A percentile compares a stretch with the other conserved stretches of the same genome.
Conservation (phyloP, 2,329 filamentous ascomycete genomes). For the Fusarium ramigenum region DNA sequence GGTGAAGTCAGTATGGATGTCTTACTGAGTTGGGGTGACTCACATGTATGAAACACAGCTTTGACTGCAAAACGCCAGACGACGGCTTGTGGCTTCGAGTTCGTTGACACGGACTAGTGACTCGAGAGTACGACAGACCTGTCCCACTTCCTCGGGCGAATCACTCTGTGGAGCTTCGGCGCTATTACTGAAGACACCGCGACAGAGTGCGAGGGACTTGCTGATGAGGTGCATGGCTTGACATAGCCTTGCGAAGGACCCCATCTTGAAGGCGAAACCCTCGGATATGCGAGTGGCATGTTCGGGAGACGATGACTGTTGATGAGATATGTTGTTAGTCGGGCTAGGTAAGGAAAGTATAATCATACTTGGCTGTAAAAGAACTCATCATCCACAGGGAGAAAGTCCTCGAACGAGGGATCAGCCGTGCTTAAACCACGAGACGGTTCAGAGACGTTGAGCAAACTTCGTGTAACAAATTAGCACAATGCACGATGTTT, state of each 20-base stretch:
- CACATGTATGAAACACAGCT: not conserved
- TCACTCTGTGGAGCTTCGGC: fast-evolving
- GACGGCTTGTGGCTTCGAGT: not conserved
- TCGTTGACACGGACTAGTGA: not conserved
- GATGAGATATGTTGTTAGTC: fast-evolving
- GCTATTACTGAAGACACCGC: fast-evolving
- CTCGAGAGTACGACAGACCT: not conserved
- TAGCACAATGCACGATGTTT: not conserved
- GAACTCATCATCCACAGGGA: not conserved
- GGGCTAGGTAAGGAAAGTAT: too few relatives aligned
- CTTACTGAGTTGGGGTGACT: not conserved
- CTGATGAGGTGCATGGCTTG: not conserved
- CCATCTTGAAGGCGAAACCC: not conserved
- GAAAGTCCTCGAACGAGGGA: not conserved
- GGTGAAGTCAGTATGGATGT: not conserved
- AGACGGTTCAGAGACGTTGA: not conserved
- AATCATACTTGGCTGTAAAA: not conserved
- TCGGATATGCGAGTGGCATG: not conserved
- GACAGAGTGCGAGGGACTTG: not conserved
- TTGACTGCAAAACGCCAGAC: not conserved
- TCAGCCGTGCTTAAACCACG: not conserved
- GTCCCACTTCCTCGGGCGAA: not conserved
- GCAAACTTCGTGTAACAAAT: fast-evolving
- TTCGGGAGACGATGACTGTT: not conserved
- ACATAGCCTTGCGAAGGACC: not conserved